phyloP scores from a whole-genome alignment of 495 filamentous ascomycete species.

The Neurospora discreta region DNA sequence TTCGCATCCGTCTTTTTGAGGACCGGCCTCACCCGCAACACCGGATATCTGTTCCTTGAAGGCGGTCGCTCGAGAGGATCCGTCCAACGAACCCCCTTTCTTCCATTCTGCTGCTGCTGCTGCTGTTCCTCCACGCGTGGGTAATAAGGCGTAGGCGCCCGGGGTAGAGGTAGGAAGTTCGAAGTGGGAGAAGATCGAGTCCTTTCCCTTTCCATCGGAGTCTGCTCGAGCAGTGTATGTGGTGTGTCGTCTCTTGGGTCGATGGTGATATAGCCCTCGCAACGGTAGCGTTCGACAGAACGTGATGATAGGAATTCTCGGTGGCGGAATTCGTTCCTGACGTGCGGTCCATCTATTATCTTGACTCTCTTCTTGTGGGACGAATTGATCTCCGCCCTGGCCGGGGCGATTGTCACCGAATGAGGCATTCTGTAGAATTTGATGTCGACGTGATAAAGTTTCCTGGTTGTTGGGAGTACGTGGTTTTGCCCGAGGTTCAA shows the following conservation, averaged over 20 bases:
- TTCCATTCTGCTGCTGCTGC: background rate
- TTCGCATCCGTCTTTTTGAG: background rate
- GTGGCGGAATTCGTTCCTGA: background rate
- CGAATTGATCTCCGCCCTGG: background rate
- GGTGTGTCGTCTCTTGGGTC: background rate
- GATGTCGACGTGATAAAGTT: no score
- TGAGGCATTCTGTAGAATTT: background rate
- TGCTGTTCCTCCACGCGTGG: background rate
- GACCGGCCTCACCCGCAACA: background rate
- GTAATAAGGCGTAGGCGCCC: background rate
- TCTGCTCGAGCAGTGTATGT: background rate
- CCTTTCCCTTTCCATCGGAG: background rate
- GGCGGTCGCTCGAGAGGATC: background rate
- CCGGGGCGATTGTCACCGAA: background rate
- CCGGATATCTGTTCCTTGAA: background rate
- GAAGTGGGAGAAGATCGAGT: no score
- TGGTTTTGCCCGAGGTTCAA: no score
- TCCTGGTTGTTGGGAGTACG: no score
- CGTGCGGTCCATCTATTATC: background rate
- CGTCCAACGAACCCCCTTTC: background rate
- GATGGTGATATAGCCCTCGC: background rate
- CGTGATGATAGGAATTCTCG: background rate
- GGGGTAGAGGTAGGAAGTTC: background rate
- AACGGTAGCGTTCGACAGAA: background rate
- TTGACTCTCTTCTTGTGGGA: background rate